phyloP scores from a whole-genome alignment of 2,329 filamentous ascomycete genomes.

The Mycosphaerella sp. region DNA sequence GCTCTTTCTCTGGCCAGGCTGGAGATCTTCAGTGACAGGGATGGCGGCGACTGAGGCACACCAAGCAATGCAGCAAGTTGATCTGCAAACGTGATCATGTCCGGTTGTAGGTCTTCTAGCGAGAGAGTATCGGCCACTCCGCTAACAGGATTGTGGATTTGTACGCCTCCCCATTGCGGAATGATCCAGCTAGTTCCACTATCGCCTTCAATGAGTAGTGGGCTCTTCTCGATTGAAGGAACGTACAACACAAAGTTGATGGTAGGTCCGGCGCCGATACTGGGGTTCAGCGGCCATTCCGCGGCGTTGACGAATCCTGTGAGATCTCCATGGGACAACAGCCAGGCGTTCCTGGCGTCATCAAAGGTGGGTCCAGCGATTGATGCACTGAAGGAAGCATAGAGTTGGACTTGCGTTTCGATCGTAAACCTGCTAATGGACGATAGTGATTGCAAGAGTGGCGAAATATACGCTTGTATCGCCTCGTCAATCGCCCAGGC shows the following conservation, averaged over 20 bases:
- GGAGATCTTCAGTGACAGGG: slow-evolving; percentile 75
- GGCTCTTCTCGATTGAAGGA: slow-evolving; percentile 60
- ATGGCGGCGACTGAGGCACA: slow-evolving; percentile 68
- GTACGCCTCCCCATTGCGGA: slow-evolving; percentile 85
- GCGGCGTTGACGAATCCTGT: slow-evolving; percentile 95
- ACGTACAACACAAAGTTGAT: slow-evolving; percentile 95
- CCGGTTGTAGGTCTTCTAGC: slow-evolving; percentile 62
- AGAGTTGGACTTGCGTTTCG: slow-evolving; percentile 92
- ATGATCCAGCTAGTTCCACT: slow-evolving; percentile 77
- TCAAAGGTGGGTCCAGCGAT: slow-evolving; percentile 53
- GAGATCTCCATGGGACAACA: slow-evolving; percentile 74
- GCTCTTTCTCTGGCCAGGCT: slow-evolving; percentile 80
- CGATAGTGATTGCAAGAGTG: slow-evolving; percentile 70
- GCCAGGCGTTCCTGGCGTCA: slow-evolving; percentile 52
- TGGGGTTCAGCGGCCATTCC: slow-evolving; percentile 93
- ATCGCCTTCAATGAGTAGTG: slow-evolving; percentile 54
- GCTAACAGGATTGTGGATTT: slow-evolving; percentile 57
- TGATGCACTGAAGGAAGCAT: slow-evolving; percentile 63
- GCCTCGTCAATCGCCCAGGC: slow-evolving; percentile 87
- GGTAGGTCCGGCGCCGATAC: slow-evolving; percentile 86
- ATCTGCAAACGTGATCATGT: slow-evolving; percentile 82
- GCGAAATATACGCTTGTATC: slow-evolving; percentile 71
- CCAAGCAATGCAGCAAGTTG: slow-evolving; percentile 85
- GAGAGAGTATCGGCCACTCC: slow-evolving; percentile 46
- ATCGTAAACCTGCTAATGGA: slow-evolving; percentile 92